Conservation (phyloP, 495 filamentous ascomycete genomes). For the Lasiosphaeria ovina region DNA sequence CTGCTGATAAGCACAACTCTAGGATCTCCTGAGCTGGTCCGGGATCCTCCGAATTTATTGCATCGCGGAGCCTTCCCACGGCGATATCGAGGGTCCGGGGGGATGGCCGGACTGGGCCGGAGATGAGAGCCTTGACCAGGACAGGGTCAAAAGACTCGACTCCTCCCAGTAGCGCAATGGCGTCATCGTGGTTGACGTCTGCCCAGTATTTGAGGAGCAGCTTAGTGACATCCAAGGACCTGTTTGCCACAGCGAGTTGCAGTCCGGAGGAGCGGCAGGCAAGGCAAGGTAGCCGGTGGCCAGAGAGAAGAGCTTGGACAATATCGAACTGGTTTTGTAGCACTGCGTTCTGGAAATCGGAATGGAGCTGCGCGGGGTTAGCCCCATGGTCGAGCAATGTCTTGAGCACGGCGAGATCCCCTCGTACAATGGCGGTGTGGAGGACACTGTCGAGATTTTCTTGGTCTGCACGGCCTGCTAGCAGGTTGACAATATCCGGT, state of each 20-base stretch:
- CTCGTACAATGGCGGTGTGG: conserved; percentile 27
- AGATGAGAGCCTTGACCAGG: conserved; percentile 25
- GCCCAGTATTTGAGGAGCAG: conserved; percentile 28
- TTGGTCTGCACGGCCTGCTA: conserved; percentile 33
- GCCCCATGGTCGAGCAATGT: conserved; percentile 31
- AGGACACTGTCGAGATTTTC: conserved; percentile 31
- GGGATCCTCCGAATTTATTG: conserved; percentile 15
- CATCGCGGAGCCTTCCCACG: conserved; percentile 15
- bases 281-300: conserved; percentile 30
- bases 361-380: conserved; percentile 27
- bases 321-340: conserved; percentile 22
- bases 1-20: conserved; percentile 27
- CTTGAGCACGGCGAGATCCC: conserved; percentile 23
- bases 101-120: conserved; percentile 24
- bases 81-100: conserved; percentile 28
- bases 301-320: conserved; percentile 24
- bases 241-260: conserved; percentile 31
- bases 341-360: conserved; percentile 31
- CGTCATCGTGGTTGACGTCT: conserved; percentile 31
- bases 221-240: conserved; percentile 19
- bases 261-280: conserved; percentile 30
- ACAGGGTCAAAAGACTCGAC: conserved; percentile 27
- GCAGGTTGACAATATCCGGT: conserved; percentile 24
- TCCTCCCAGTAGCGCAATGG: conserved; percentile 22
- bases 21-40: conserved; percentile 19